A percentile compares a stretch with the other conserved stretches of the same genome.
Evolutionary conservation across 2,329 filamentous ascomycete genomes (phyloP).

Genomic region (Tolypocladium sp.): DNA sequence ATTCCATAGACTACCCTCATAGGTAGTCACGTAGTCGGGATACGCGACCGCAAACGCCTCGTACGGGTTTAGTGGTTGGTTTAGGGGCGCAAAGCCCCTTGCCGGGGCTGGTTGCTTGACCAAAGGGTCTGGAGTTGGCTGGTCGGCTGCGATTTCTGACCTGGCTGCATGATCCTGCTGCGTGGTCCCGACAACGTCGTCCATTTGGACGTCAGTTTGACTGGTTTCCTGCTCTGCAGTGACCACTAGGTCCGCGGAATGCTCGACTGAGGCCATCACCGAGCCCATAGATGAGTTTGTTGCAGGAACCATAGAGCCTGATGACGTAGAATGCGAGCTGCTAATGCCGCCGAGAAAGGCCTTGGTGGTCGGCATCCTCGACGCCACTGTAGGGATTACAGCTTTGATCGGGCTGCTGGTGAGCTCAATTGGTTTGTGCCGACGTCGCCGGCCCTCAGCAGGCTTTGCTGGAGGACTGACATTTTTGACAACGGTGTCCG

Average conservation of each 20-base stretch:
- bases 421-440: conserved; percentile 17
- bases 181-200: not conserved
- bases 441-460: conserved; percentile 6
- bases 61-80: conserved; percentile 17
- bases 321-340: conserved; percentile 16
- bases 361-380: conserved; percentile 15
- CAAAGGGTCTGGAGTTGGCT: not conserved
- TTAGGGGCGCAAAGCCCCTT: not conserved
- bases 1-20: conserved; percentile 24
- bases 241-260: conserved; percentile 6
- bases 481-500: conserved; percentile 7
- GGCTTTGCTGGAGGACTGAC: not conserved
- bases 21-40: conserved; percentile 30
- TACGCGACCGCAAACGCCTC: conserved; percentile 32
- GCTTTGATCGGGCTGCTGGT: conserved; percentile 4
- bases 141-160: not conserved
- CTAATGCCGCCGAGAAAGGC: conserved; percentile 8
- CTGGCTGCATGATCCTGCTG: not conserved
- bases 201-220: not conserved
- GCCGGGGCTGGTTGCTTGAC: conserved; percentile 4
- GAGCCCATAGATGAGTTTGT: conserved; percentile 7
- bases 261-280: not conserved
- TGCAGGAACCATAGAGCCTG: conserved; percentile 19
- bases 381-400: conserved; percentile 3
- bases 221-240: not conserved